These are phyloP conservation scores for Haplosporangium sp. DNA, from an alignment of 371 early-diverging fungal genomes.

Conservation along the genomic window DNA sequence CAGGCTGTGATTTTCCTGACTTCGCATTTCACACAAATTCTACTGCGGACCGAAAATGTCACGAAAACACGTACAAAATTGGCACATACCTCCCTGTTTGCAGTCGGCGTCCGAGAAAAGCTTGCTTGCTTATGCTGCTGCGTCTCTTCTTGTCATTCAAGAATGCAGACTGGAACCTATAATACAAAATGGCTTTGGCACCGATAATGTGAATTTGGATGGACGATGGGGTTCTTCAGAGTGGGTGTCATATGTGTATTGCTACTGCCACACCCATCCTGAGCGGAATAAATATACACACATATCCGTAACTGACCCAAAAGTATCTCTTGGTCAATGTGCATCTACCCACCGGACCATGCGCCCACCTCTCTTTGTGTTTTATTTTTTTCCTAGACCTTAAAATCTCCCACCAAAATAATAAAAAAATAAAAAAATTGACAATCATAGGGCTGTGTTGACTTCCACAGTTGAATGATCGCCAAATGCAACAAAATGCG, in stretches of 20 bases:
- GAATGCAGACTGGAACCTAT: too few relatives aligned
- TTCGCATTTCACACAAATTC: not conserved
- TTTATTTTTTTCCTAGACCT: not conserved
- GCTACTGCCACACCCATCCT: not conserved
- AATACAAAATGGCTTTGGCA: too few relatives aligned
- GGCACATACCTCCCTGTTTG: not conserved
- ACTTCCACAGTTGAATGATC: not conserved
- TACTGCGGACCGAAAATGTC: conserved; percentile 21
- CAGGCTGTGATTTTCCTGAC: too few relatives aligned
- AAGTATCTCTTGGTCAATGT: not conserved
- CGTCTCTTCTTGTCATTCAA: too few relatives aligned
- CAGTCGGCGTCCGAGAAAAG: conserved; percentile 13
- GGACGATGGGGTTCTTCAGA: too few relatives aligned
- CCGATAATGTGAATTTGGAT: too few relatives aligned
- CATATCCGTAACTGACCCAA: not conserved
- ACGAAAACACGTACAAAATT: conserved; percentile 21
- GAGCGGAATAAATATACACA: too few relatives aligned
- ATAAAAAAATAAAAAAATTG: not conserved
- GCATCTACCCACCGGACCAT: conserved; percentile 2
- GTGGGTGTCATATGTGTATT: not conserved
- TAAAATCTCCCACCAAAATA: not conserved
- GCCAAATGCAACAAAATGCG: too few relatives aligned
- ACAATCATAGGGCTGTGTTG: not conserved
- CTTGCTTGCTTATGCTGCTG: not conserved
- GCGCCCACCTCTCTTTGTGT: not conserved